Evolutionary conservation across 805 yeast genomes (phyloP).

Genomic region (Komagataella populi): DNA sequence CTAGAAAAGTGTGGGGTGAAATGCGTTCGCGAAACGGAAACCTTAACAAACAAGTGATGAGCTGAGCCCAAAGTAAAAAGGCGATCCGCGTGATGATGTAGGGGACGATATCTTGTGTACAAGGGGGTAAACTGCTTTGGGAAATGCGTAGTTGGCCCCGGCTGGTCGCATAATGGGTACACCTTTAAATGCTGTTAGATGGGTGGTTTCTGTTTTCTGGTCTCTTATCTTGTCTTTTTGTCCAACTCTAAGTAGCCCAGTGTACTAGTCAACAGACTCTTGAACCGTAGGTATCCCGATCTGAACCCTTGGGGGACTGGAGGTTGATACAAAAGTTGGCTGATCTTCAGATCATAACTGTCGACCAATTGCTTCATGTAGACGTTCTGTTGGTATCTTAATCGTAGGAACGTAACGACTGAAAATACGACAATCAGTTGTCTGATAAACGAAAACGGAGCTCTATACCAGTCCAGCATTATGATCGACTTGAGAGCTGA

Average conservation of each 20-base stretch:
- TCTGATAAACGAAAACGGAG: conserved; percentile 14
- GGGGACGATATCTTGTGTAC: not conserved
- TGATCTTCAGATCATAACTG: conserved; percentile 29
- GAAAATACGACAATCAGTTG: conserved; percentile 25
- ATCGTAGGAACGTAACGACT: conserved; percentile 41
- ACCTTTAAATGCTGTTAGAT: no score
- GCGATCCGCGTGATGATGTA: not conserved
- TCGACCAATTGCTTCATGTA: conserved; percentile 36
- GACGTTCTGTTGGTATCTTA: conserved; percentile 44
- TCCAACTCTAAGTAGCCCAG: conserved; percentile 1
- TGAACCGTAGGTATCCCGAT: not conserved
- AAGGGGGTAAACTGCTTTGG: not conserved
- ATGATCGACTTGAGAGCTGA: conserved; percentile 28
- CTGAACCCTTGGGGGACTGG: conserved; percentile 22
- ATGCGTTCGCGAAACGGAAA: conserved; percentile 16
- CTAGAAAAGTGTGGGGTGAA: not conserved
- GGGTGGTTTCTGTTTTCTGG: no score
- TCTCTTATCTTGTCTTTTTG: not conserved
- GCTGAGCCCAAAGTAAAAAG: not conserved
- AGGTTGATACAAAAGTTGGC: conserved; percentile 18
- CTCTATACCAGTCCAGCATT: conserved; percentile 19
- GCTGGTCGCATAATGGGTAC: not conserved
- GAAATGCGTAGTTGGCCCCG: not conserved
- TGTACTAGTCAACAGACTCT: not conserved
- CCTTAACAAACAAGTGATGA: conserved; percentile 26